phyloP scores from a whole-genome alignment of 208 protist species.

The Willaertia magna region DNA sequence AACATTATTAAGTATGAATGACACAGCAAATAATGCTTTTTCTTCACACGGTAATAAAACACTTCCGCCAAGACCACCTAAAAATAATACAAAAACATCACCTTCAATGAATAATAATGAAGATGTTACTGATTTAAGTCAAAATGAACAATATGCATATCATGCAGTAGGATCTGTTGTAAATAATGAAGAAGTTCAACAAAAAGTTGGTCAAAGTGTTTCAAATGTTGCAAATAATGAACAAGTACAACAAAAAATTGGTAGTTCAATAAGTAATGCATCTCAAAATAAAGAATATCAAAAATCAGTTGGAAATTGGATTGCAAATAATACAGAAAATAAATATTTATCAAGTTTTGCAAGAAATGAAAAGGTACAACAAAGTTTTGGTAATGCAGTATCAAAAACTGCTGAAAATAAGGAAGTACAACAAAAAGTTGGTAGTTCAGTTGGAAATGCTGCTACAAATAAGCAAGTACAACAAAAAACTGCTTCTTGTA shows the following conservation, averaged over 20 bases:
- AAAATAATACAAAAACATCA: no score
- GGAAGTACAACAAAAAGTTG: not conserved
- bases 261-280: not conserved
- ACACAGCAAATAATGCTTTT: no score
- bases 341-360: not conserved
- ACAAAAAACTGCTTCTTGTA: not conserved
- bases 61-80: not conserved
- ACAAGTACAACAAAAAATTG: not conserved
- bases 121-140: not conserved
- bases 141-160: not conserved
- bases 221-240: not conserved
- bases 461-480: not conserved
- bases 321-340: constrained; percentile 1
- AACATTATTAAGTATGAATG: not conserved
- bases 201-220: not conserved
- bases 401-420: not conserved
- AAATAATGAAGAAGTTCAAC: not conserved
- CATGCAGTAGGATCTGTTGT: not conserved
- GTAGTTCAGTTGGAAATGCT: not conserved
- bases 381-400: not conserved
- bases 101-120: not conserved
- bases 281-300: not conserved
- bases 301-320: not conserved
- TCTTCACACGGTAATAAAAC: no score
- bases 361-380: not conserved